These are phyloP conservation scores for Letharia lupina DNA, from an alignment of 495 filamentous ascomycete species.

Conservation along the genomic window DNA sequence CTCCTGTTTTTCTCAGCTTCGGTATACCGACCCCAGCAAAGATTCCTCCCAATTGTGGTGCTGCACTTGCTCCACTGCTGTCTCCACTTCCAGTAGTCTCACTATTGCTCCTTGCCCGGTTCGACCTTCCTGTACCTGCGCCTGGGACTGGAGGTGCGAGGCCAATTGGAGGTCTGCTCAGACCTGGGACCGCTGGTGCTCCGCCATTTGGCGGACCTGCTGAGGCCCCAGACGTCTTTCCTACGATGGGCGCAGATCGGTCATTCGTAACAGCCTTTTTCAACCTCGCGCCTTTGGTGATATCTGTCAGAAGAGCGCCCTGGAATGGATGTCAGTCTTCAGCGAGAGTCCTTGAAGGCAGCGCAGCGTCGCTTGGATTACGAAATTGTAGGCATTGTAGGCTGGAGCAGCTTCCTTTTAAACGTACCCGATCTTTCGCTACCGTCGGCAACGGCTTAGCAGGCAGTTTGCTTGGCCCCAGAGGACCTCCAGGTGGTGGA, in stretches of 20 bases:
- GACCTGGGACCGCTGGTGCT: constrained; percentile 74
- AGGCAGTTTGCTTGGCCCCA: constrained; percentile 37
- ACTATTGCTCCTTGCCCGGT: constrained; percentile 73
- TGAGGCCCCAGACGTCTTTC: constrained; percentile 44
- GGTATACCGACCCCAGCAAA: constrained; percentile 88
- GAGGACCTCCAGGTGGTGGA: constrained; percentile 42
- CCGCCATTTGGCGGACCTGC: constrained; percentile 54
- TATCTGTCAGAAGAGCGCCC: constrained; percentile 86
- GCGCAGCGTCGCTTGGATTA: background rate
- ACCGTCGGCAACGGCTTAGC: constrained; percentile 39
- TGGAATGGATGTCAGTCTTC: constrained; percentile 33
- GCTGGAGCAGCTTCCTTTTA: background rate
- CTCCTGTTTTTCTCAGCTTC: constrained; percentile 81
- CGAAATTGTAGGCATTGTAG: background rate
- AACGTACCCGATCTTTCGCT: constrained; percentile 49
- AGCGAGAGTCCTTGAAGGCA: background rate
- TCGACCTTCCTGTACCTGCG: constrained; percentile 38
- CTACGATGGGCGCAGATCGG: constrained; percentile 73
- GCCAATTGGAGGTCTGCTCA: constrained; percentile 52
- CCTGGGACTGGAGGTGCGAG: constrained; percentile 69
- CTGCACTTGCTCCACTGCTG: constrained; percentile 40
- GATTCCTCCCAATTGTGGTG: constrained; percentile 78
- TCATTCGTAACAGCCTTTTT: constrained; percentile 94
- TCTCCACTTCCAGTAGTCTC: constrained; percentile 46
- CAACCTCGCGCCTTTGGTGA: constrained; percentile 67